A percentile compares a stretch with the other conserved stretches of the same genome.
Evolutionary conservation across 306 rosid genomes (phyloP).

Genomic region (Mimosa pudica): DNA sequence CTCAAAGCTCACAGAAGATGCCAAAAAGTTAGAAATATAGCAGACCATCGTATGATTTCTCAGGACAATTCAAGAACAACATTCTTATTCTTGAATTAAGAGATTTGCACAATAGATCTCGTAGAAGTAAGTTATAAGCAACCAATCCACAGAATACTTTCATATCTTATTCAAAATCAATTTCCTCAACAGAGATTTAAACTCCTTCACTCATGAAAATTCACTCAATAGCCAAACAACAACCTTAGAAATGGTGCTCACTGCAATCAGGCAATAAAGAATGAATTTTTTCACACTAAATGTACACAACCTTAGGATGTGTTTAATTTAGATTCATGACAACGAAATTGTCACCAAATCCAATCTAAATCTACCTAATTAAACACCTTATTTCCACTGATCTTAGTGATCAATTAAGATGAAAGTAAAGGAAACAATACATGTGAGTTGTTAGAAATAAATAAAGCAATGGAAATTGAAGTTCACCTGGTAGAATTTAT

Average conservation of each 20-base stretch:
- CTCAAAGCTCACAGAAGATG: background rate
- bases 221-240: background rate
- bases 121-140: conserved; percentile 7
- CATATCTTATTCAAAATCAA: conserved; percentile 22
- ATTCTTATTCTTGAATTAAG: background rate
- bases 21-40: background rate
- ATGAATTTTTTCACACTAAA: background rate
- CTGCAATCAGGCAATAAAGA: conserved; percentile 21
- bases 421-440: conserved; percentile 21
- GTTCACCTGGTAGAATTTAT: conserved; percentile 47
- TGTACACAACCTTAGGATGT: conserved; percentile 1
- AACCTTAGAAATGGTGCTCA: conserved; percentile 28
- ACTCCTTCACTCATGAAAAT: background rate
- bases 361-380: conserved; percentile 28
- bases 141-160: conserved; percentile 23
- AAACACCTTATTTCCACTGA: conserved; percentile 21
- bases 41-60: conserved; percentile 7
- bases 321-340: conserved; percentile 26
- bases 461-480: conserved; percentile 35
- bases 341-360: conserved; percentile 19
- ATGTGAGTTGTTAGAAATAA: conserved; percentile 29
- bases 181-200: conserved; percentile 25
- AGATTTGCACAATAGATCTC: conserved; percentile 19
- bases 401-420: conserved; percentile 25
- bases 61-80: conserved; percentile 5